Conservation (phyloP, 768 basidiomycete genomes). For the Sistotremastrum suecicum region DNA sequence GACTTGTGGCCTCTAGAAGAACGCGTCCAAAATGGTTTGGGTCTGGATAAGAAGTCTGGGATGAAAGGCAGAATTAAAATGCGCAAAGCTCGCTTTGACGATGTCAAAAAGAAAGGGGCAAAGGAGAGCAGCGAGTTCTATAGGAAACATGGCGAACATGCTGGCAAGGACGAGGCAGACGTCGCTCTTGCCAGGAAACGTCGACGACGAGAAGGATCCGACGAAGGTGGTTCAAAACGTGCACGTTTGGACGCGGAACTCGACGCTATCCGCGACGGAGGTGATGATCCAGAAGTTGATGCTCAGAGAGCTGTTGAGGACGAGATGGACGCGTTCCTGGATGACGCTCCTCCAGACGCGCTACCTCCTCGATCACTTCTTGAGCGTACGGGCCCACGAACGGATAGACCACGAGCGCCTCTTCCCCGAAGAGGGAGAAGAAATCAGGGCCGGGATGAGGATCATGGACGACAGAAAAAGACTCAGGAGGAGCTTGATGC, state of each 20-base stretch:
- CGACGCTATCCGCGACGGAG: too few relatives aligned
- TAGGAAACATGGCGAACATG: conserved; percentile 49
- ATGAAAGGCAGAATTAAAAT: conserved; percentile 53
- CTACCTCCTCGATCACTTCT: neutral
- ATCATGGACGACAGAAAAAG: conserved; percentile 30
- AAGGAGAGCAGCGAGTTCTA: conserved; percentile 66
- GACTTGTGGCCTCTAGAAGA: conserved; percentile 71
- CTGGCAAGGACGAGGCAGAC: conserved; percentile 43
- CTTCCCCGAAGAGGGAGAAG: conserved; percentile 13
- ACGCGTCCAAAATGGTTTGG: conserved; percentile 57
- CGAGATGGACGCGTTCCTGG: conserved; percentile 58
- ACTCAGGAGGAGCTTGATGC: conserved; percentile 71
- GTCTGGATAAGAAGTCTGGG: conserved; percentile 39
- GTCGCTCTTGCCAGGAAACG: conserved; percentile 10
- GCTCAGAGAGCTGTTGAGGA: conserved; percentile 14
- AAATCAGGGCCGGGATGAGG: conserved; percentile 17
- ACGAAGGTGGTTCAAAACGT: conserved; percentile 6
- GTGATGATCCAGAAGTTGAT: conserved; percentile 8
- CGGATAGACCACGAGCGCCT: conserved; percentile 25
- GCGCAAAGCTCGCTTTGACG: conserved; percentile 60
- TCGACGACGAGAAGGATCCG: conserved; percentile 18
- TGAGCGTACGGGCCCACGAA: neutral
- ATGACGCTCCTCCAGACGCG: conserved; percentile 21
- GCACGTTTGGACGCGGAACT: neutral
- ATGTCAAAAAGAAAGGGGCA: conserved; percentile 70